phyloP scores from a whole-genome alignment of 2,329 filamentous ascomycete species.

The Nemania sp. region DNA sequence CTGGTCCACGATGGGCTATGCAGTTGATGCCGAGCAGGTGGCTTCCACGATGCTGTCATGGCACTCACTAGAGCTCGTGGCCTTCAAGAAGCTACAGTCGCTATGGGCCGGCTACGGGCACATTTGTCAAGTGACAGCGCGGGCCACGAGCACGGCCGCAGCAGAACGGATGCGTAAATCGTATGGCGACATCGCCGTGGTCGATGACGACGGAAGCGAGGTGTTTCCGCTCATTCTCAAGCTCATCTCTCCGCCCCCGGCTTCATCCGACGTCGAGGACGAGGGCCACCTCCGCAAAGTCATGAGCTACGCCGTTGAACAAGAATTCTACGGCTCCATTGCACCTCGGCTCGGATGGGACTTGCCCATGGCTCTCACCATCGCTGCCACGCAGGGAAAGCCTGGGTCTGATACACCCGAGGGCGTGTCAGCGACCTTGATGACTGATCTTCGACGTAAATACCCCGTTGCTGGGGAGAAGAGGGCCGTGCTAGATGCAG shows the following conservation, averaged over 20 bases:
- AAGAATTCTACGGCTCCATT: constrained; percentile 65
- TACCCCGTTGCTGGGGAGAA: constrained; percentile 64
- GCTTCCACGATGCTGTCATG: constrained; percentile 48
- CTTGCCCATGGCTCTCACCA: constrained; percentile 30
- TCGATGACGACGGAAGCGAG: constrained; percentile 22
- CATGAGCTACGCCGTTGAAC: constrained; percentile 69
- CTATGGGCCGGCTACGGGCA: constrained; percentile 59
- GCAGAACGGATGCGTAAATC: constrained; percentile 17
- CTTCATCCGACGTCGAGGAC: constrained; percentile 42
- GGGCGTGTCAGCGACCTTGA: constrained; percentile 56
- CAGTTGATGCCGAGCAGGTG: constrained; percentile 39
- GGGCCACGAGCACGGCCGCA: constrained; percentile 35
- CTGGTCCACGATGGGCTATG: constrained; percentile 15
- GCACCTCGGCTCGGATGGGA: constrained; percentile 52
- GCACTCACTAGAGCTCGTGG: constrained; percentile 47
- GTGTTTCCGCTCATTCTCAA: constrained; percentile 59
- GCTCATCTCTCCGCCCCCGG: constrained; percentile 58
- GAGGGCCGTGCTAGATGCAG: constrained; percentile 49
- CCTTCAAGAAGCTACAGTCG: constrained; percentile 46
- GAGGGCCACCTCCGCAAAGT: constrained; percentile 70
- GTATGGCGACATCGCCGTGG: constrained; percentile 15
- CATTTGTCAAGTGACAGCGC: constrained; percentile 59
- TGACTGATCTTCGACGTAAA: constrained; percentile 58
- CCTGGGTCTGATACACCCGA: constrained; percentile 38
- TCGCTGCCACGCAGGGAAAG: constrained; percentile 31